Conservation (phyloP, 495 filamentous ascomycete genomes). For the Filosporella fistucella region DNA sequence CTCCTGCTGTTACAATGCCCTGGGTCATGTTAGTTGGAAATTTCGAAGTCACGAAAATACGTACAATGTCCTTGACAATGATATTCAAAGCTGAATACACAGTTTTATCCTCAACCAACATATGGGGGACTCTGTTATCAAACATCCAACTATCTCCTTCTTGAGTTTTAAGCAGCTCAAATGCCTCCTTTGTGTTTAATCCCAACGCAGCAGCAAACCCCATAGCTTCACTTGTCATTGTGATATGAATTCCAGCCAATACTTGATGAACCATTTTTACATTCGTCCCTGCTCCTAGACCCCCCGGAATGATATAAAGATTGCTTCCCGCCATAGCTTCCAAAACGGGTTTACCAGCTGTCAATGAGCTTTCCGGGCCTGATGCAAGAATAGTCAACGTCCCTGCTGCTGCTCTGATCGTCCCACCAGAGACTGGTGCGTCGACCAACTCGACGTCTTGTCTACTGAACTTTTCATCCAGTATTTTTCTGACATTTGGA, state of each 20-base stretch:
- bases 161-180: slow-evolving; percentile 50
- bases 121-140: slow-evolving; percentile 65
- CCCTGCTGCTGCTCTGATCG: slow-evolving; percentile 65
- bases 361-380: slow-evolving; percentile 50
- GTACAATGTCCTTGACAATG: slow-evolving; percentile 69
- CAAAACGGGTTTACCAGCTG: slow-evolving; percentile 55
- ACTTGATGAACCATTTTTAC: slow-evolving; percentile 89
- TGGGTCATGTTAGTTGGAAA: not conserved
- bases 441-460: slow-evolving; percentile 68
- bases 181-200: slow-evolving; percentile 52
- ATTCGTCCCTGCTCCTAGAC: slow-evolving; percentile 74
- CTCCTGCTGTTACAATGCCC: slow-evolving; percentile 70
- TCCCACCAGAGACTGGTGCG: slow-evolving; percentile 74
- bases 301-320: slow-evolving; percentile 69
- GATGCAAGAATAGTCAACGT: slow-evolving; percentile 80
- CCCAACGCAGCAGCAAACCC: slow-evolving; percentile 67
- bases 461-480: slow-evolving; percentile 45
- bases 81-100: slow-evolving; percentile 69
- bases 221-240: slow-evolving; percentile 67
- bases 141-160: slow-evolving; percentile 80
- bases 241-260: slow-evolving; percentile 71
- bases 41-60: not conserved
- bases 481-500: slow-evolving; percentile 49
- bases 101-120: slow-evolving; percentile 63
- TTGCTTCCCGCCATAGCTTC: slow-evolving; percentile 55